Base-by-base conservation (phyloP, 176 grass and related monocot species). In the Pontederia crassipes region DNA sequence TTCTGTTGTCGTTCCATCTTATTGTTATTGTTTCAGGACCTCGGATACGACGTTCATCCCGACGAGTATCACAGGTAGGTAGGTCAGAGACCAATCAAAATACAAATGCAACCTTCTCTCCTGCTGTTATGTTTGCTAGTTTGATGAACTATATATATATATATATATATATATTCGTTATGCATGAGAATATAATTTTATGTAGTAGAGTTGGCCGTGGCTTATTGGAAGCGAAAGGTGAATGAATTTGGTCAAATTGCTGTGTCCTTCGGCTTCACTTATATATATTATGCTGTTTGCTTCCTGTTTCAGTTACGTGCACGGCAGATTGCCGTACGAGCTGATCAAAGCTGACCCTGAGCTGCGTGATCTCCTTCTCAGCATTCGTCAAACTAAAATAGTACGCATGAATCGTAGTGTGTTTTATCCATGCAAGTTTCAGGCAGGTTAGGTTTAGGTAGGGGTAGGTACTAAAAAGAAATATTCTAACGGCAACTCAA, bases 31-130 rank as follows among this genome's bases (percentile, higher is more conserved):
- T 75, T 5, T 50, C 84, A 96, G 92, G 86, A 75, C 46, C 81
- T 79, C 32, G 92, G 92, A 46, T 84, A 88, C 17, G 83, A 88
- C 59, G 83, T 90, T 57, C 87, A 96, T 52, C 83, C 92, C n/a
- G 83, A 96, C 27, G 87, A 96, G 73, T 96, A 96, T 66, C 92
- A 96, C 87, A 85, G 92, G 92, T 96, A 51, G 45, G 82, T 2
- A 24, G 20, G 20, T 24, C 20, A 24, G 20, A 24, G 20, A 24
- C 20, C 20, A 40, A 40, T 40, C 32, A 40, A 2, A 40, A 40
- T 7, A 3, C 32, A 40, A 40, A 40, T 40, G 32, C 32, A 7
- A 40, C 32, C 32, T 40, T 40, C 32, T 40, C 6, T 40, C 6
- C 32, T 40, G 32, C 20, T 24, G 20, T 24, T 24, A 24, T 24